Percentiles rank a stretch among this genome's conserved stretches.
Conservation (phyloP, 2,329 filamentous ascomycete species). For the Juglanconis oblonga region DNA sequence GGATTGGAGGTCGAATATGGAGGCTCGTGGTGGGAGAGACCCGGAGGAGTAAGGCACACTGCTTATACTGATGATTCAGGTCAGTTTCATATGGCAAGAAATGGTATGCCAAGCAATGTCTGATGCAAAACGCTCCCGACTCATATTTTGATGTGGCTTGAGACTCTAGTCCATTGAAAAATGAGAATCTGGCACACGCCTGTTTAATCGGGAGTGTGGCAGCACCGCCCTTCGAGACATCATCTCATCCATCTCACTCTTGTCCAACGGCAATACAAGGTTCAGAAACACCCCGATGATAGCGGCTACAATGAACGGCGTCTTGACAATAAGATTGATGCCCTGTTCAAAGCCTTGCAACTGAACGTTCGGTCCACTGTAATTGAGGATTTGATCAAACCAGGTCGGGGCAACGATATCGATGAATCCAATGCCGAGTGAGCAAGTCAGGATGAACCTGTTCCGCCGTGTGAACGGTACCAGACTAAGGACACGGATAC, state of each 20-base stretch:
- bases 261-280: too few species aligned
- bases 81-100: not conserved
- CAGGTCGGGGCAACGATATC: conserved; percentile 38
- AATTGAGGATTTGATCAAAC: conserved; percentile 36
- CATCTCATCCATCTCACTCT: too few species aligned
- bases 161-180: too few species aligned
- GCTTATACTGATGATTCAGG: not conserved
- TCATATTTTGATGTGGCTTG: too few species aligned
- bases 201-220: too few species aligned
- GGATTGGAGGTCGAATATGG: conserved; percentile 43
- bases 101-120: not conserved
- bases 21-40: conserved; percentile 36
- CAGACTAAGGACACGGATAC: conserved; percentile 62
- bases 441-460: conserved; percentile 62
- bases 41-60: conserved; percentile 33
- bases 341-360: conserved; percentile 38
- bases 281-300: conserved; percentile 42
- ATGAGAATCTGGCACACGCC: too few species aligned
- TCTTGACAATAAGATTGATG: conserved; percentile 37
- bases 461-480: conserved; percentile 63
- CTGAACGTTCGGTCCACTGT: conserved; percentile 32
- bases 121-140: not conserved
- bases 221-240: too few species aligned
- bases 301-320: conserved; percentile 39
- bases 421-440: conserved; percentile 55